Percentiles rank a stretch among this genome's conserved stretches.
Evolutionary conservation across 768 basidiomycete genomes (phyloP).

Genomic region (Ephemerocybe angulata): DNA sequence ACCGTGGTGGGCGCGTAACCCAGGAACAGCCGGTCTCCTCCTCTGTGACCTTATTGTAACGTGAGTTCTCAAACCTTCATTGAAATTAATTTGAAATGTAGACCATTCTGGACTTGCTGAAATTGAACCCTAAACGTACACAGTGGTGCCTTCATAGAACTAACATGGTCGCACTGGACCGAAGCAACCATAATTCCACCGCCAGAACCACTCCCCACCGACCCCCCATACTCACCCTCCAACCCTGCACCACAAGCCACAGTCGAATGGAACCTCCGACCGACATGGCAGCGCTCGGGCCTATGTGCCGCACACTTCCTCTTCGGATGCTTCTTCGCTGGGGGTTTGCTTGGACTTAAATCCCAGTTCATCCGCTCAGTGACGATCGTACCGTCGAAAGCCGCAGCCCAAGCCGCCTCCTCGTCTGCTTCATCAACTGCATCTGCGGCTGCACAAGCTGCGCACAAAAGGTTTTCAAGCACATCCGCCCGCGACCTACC

Average conservation of each 20-base stretch:
- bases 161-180: conserved; percentile 10
- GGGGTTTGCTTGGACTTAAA: conserved; percentile 1
- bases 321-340: conserved; percentile 9
- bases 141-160: conserved; percentile 3
- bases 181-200: not conserved
- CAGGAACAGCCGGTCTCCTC: conserved; percentile 1
- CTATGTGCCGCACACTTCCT: conserved; percentile 5
- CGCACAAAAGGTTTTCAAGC: not conserved
- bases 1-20: conserved; percentile 7
- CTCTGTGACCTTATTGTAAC: conserved; percentile 2
- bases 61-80: too few relatives aligned
- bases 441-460: not conserved
- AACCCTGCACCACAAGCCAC: not conserved
- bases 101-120: not conserved
- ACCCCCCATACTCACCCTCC: not conserved
- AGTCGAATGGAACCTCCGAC: conserved; percentile 6
- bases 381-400: not conserved
- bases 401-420: not conserved
- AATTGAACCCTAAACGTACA: not conserved
- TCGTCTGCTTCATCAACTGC: not conserved
- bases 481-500: not conserved
- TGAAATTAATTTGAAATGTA: not conserved
- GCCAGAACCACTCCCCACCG: not conserved
- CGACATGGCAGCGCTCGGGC: conserved; percentile 9
- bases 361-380: conserved; percentile 7